Conservation (phyloP, 148 eudicot genomes). For the Cornus controversa region DNA sequence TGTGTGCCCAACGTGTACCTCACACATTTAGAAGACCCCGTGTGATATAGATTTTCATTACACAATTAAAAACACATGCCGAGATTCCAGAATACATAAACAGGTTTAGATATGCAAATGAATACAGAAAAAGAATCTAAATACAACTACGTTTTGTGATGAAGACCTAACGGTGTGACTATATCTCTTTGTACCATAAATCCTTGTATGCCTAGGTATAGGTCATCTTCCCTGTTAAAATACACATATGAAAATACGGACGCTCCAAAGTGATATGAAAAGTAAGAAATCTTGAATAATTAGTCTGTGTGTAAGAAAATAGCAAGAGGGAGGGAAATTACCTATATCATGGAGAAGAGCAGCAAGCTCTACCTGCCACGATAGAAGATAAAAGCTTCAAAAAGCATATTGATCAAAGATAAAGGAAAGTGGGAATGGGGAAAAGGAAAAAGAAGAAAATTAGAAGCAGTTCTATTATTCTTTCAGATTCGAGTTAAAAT, state of each 20-base stretch:
- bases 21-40: background rate
- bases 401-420: background rate
- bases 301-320: background rate
- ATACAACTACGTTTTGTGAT: background rate
- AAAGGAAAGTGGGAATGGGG: background rate
- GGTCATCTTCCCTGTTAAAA: background rate
- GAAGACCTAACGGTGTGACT: no score
- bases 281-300: background rate
- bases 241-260: no score
- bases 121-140: background rate
- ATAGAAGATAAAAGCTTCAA: slow-evolving; percentile 6
- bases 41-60: no score
- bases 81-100: background rate
- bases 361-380: slow-evolving; percentile 84
- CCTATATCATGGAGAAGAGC: slow-evolving; percentile 97
- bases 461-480: no score
- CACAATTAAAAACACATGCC: no score
- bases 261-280: background rate
- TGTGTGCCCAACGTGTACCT: no score
- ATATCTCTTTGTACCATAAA: no score
- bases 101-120: background rate
- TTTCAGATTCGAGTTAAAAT: no score
- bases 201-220: background rate
- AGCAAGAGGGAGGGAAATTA: slow-evolving; percentile 17
- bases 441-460: background rate